A percentile compares a stretch with the other conserved stretches of the same genome.
Evolutionary conservation across 495 filamentous ascomycete genomes (phyloP).

Genomic region (Aspergillus steynii): DNA sequence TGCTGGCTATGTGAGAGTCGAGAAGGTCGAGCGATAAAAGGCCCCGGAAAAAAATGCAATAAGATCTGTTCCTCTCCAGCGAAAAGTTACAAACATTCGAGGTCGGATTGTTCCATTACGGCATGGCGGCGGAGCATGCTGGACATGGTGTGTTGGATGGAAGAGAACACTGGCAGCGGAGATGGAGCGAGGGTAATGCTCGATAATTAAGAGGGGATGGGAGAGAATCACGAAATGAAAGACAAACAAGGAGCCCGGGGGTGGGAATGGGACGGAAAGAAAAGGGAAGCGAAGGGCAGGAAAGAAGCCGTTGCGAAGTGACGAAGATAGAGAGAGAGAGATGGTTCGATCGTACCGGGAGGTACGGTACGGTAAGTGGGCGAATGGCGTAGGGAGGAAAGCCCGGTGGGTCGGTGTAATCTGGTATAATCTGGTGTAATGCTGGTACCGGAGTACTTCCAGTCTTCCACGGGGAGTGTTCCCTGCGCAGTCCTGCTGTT

Average conservation of each 20-base stretch:
- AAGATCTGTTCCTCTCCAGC: neutral
- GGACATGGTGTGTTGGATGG: constrained; percentile 18
- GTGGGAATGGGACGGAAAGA: constrained; percentile 1
- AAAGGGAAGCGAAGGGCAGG: constrained; percentile 1
- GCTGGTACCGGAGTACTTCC: too few species aligned
- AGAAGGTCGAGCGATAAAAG: neutral
- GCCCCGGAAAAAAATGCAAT: neutral
- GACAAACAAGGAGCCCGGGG: constrained; percentile 5
- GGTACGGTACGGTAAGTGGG: too few species aligned
- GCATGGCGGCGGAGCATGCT: constrained; percentile 19
- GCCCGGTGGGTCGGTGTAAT: too few species aligned
- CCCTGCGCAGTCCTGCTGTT: neutral
- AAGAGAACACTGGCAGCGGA: constrained; percentile 1
- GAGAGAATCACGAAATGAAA: neutral
- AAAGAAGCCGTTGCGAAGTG: neutral
- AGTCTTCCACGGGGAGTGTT: too few species aligned
- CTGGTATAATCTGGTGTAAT: too few species aligned
- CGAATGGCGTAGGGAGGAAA: too few species aligned
- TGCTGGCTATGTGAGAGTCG: neutral
- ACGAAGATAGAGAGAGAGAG: neutral
- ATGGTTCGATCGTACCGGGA: too few species aligned
- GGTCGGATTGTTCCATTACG: constrained; percentile 22
- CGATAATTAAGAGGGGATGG: constrained; percentile 4
- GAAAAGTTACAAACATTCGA: constrained; percentile 13
- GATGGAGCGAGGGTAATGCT: neutral